Conservation (phyloP, 176 grass and related monocot species). For the Cocos nucifera region DNA sequence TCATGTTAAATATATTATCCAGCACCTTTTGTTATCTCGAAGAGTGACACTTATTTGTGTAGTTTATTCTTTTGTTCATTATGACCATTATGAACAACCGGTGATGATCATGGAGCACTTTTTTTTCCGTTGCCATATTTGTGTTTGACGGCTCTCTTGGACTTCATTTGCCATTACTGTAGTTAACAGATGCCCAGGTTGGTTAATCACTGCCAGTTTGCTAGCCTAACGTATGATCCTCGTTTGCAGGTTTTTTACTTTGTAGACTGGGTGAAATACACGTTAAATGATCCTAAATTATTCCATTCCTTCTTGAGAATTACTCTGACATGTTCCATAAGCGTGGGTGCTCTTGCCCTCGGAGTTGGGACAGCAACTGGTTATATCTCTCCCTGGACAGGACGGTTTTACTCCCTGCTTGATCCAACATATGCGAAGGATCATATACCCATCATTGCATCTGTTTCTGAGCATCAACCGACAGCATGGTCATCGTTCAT, state of each 20-base stretch:
- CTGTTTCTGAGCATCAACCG: conserved; percentile 98
- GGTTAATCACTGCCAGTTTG: too few relatives aligned
- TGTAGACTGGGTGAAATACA: conserved; percentile 81
- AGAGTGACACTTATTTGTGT: too few relatives aligned
- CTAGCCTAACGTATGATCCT: too few relatives aligned
- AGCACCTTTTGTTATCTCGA: too few relatives aligned
- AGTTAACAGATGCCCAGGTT: too few relatives aligned
- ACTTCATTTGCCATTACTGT: too few relatives aligned
- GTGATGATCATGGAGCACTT: too few relatives aligned
- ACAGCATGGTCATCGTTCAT: conserved; percentile 99
- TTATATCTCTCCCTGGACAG: conserved; percentile 99
- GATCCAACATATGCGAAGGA: conserved; percentile 98
- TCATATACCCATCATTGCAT: conserved; percentile 95
- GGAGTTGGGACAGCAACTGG: conserved; percentile 84
- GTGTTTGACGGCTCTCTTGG: too few relatives aligned
- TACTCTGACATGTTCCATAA: conserved; percentile 77
- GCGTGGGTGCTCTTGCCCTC: conserved; percentile 69
- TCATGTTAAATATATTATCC: too few relatives aligned
- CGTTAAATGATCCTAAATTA: conserved; percentile 71
- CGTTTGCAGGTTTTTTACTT: conserved; percentile 25
- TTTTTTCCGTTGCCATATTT: too few relatives aligned
- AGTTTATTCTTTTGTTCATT: too few relatives aligned
- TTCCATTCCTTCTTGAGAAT: conserved; percentile 88
- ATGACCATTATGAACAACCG: too few relatives aligned
- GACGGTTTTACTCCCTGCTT: conserved; percentile 93